A percentile compares a stretch with the other conserved stretches of the same genome.
Conservation (phyloP, 495 filamentous ascomycete genomes). For the Polyplosphaeria fusca region DNA sequence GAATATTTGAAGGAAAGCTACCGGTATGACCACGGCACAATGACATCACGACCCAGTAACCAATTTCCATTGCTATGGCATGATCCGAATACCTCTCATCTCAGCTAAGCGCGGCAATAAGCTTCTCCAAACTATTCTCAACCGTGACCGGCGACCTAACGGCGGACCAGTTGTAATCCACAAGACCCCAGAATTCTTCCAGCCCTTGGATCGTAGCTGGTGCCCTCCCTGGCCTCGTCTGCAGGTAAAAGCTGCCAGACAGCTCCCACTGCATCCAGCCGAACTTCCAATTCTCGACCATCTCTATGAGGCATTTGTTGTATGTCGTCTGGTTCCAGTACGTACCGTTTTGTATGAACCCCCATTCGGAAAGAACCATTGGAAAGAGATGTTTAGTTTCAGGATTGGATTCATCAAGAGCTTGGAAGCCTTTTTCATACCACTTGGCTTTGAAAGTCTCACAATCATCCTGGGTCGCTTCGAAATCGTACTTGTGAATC, state of each 20-base stretch:
- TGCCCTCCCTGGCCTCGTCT: constrained; percentile 12
- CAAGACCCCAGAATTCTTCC: constrained; percentile 18
- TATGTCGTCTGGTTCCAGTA: constrained; percentile 39
- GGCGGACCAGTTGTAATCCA: constrained; percentile 17
- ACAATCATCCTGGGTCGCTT: constrained; percentile 18
- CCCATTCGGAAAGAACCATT: constrained; percentile 51
- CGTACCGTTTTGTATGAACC: constrained; percentile 44
- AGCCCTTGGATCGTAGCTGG: constrained; percentile 13
- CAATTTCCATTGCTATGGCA: no score
- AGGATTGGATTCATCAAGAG: constrained; percentile 38
- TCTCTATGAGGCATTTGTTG: constrained; percentile 47
- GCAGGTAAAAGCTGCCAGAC: constrained; percentile 48
- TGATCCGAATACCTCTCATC: no score
- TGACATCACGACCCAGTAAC: no score
- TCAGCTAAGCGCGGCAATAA: constrained; percentile 12
- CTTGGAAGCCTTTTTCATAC: constrained; percentile 42
- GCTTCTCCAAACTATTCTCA: constrained; percentile 20
- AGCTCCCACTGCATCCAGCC: constrained; percentile 53
- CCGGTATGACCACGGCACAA: no score
- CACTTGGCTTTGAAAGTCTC: constrained; percentile 42
- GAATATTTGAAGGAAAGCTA: no score
- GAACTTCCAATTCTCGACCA: constrained; percentile 47
- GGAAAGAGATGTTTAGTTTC: constrained; percentile 47
- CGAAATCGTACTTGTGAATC: constrained; percentile 48
- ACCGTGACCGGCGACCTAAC: constrained; percentile 18